phyloP scores from a whole-genome alignment of 2,329 filamentous ascomycete species.

The Juglanconis sp. region DNA sequence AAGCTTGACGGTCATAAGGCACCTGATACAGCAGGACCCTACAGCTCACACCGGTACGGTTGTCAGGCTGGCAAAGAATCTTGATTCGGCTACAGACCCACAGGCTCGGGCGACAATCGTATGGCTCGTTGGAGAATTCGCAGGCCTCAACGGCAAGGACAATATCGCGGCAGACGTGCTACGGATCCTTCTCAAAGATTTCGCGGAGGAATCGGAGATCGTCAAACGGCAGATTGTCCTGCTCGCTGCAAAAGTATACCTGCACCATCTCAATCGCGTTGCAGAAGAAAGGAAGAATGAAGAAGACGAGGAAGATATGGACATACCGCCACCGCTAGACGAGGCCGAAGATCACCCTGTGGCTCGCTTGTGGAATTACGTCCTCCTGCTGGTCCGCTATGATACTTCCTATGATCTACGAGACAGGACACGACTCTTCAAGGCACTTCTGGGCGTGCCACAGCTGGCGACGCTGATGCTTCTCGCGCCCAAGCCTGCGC shows the following conservation, averaged over 20 bases:
- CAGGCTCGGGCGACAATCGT: slow-evolving; percentile 91
- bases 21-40: slow-evolving; percentile 90
- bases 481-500: slow-evolving; percentile 89
- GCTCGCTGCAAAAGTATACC: slow-evolving; percentile 92
- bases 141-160: slow-evolving; percentile 73
- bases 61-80: slow-evolving; percentile 81
- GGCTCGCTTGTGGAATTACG: slow-evolving; percentile 77
- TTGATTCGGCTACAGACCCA: slow-evolving; percentile 83
- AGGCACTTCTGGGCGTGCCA: slow-evolving; percentile 74
- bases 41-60: slow-evolving; percentile 79
- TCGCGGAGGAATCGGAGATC: slow-evolving; percentile 76
- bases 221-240: slow-evolving; percentile 91
- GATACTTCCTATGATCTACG: slow-evolving; percentile 94
- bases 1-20: slow-evolving; percentile 88
- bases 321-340: slow-evolving; percentile 27
- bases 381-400: slow-evolving; percentile 81
- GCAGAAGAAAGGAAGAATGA: slow-evolving; percentile 38
- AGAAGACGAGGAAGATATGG: slow-evolving; percentile 29
- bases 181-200: slow-evolving; percentile 81
- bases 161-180: slow-evolving; percentile 93
- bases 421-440: slow-evolving; percentile 86
- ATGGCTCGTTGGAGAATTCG: slow-evolving; percentile 95
- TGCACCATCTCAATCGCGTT: slow-evolving; percentile 73
- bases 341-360: slow-evolving; percentile 63
- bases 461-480: slow-evolving; percentile 89